These are phyloP conservation scores for Sporothrix schenckii DNA, from an alignment of 2,329 filamentous ascomycete species.

Conservation along the genomic window DNA sequence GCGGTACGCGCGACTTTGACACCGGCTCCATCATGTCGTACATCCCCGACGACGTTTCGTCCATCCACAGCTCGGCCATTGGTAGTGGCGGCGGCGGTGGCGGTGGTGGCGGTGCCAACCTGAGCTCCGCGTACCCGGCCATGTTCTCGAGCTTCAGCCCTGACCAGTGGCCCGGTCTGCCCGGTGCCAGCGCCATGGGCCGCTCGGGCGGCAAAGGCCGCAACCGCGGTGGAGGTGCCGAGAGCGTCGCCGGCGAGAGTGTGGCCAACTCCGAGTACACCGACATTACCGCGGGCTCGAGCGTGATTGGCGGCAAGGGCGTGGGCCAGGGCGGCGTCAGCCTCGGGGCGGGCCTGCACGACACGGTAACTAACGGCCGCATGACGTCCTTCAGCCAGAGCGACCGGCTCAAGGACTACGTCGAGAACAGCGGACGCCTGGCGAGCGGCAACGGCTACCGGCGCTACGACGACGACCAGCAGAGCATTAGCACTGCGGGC, in stretches of 20 bases:
- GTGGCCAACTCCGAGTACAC: conserved; percentile 89
- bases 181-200: conserved; percentile 60
- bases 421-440: conserved; percentile 78
- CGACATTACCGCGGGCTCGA: conserved; percentile 68
- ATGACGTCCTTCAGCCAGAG: conserved; percentile 71
- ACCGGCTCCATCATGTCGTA: conserved; percentile 90
- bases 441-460: conserved; percentile 70
- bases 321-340: conserved; percentile 85
- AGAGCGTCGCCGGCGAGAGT: conserved; percentile 88
- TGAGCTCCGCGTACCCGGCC: conserved; percentile 80
- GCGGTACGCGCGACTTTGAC: conserved; percentile 61
- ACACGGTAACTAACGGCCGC: conserved; percentile 66
- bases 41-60: conserved; percentile 95
- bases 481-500: conserved; percentile 92
- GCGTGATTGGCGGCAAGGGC: conserved; percentile 74
- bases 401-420: conserved; percentile 91
- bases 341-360: conserved; percentile 77
- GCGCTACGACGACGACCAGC: conserved; percentile 85
- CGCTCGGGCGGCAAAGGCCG: conserved; percentile 68
- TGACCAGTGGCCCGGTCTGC: conserved; percentile 84
- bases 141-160: conserved; percentile 93
- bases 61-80: conserved; percentile 87
- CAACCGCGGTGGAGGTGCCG: conserved; percentile 59
- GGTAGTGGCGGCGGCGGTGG: conserved; percentile 75
- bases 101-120: conserved; percentile 63